Conservation (phyloP, 441 rosid genomes). For the Raphanus hybrid region DNA sequence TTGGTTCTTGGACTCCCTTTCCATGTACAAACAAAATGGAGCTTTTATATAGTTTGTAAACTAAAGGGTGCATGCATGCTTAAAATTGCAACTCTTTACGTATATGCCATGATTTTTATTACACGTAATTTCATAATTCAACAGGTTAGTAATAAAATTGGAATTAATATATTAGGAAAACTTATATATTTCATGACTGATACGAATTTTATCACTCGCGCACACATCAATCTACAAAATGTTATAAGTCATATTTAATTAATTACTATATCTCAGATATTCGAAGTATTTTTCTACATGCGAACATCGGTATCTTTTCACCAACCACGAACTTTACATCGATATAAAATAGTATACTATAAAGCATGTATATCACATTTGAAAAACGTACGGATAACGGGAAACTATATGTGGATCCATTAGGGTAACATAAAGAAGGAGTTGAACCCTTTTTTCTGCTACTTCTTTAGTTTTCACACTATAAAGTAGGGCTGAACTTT, state of each 20-base stretch:
- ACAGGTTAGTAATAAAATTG: constrained; percentile 1
- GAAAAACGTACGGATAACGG: constrained; percentile 5
- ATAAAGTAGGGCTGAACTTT: too few relatives aligned
- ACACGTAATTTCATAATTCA: not conserved
- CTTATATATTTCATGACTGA: not conserved
- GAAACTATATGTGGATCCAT: constrained; percentile 19
- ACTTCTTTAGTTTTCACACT: not conserved
- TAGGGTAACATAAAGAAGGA: not conserved
- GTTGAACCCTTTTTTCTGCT: not conserved
- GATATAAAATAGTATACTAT: not conserved
- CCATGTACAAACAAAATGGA: not conserved
- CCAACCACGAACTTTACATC: constrained; percentile 30
- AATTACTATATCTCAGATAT: constrained; percentile 3
- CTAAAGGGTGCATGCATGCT: constrained; percentile 3
- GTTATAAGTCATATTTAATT: constrained; percentile 2
- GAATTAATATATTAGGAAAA: not conserved
- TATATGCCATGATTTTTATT: not conserved
- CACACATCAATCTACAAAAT: not conserved
- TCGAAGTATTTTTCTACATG: constrained; percentile 4
- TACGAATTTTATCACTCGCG: not conserved
- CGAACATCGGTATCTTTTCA: constrained; percentile 15
- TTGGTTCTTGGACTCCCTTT: not conserved
- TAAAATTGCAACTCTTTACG: not conserved
- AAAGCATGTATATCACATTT: constrained; percentile 30
- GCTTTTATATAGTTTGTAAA: not conserved